Conservation (phyloP, 1,139 yeast species). For the Yarrowia galli region DNA sequence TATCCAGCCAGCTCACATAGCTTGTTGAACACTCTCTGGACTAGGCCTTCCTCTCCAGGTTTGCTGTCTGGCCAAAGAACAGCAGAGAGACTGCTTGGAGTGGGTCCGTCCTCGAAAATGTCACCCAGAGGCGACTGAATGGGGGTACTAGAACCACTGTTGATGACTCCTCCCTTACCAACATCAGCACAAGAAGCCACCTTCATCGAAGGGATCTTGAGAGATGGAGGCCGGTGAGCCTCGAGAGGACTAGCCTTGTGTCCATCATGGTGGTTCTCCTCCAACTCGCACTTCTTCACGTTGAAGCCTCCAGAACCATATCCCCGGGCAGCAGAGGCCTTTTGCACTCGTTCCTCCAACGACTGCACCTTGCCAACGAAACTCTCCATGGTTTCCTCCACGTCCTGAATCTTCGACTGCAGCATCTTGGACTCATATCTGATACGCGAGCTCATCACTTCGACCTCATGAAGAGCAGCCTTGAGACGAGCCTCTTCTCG, state of each 20-base stretch:
- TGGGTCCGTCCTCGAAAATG: conserved; percentile 27
- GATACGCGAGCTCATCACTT: conserved; percentile 75
- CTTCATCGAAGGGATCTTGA: conserved; percentile 7
- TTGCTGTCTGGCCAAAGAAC: conserved; percentile 18
- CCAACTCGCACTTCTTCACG: conserved; percentile 23
- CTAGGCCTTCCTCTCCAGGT: conserved; percentile 18
- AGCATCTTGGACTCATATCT: conserved; percentile 81
- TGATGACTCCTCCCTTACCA: neutral
- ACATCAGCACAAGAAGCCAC: conserved; percentile 17
- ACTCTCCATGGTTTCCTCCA: conserved; percentile 71
- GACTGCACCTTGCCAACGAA: conserved; percentile 56
- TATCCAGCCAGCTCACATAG: conserved; percentile 19
- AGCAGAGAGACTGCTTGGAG: conserved; percentile 8
- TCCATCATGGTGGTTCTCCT: neutral
- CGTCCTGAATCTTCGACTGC: conserved; percentile 75
- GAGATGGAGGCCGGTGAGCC: conserved; percentile 22
- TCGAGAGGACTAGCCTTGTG: conserved; percentile 1
- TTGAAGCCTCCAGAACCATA: conserved; percentile 31
- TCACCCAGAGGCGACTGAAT: conserved; percentile 13
- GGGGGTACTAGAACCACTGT: neutral
- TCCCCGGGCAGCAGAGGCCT: conserved; percentile 24
- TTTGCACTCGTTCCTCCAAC: conserved; percentile 48
- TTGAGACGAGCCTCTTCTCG: conserved; percentile 50
- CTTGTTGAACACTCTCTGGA: conserved; percentile 7
- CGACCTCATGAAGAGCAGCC: conserved; percentile 65